These are phyloP conservation scores for Agaricales sp. DNA, from an alignment of 1,284 basidiomycete species.

Conservation along the genomic window DNA sequence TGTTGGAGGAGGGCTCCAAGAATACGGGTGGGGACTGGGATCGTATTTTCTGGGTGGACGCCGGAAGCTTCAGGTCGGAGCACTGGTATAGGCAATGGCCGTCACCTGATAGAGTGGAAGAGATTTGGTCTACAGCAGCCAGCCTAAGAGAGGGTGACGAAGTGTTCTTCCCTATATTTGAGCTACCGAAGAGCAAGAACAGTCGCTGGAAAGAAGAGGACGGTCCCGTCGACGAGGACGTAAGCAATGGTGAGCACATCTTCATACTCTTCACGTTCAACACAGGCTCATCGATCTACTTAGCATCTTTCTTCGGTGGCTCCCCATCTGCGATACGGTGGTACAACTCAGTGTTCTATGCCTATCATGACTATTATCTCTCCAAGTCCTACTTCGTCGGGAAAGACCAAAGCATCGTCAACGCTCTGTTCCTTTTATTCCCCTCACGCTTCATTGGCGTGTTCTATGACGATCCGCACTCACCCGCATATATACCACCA, in stretches of 20 bases:
- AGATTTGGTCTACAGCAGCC: constrained; percentile 23
- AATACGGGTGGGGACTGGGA: constrained; percentile 25
- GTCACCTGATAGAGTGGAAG: constrained; percentile 24
- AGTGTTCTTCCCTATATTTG: constrained; percentile 33
- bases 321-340: constrained; percentile 27
- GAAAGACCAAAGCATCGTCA: constrained; percentile 43
- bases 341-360: constrained; percentile 34
- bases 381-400: constrained; percentile 32
- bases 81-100: constrained; percentile 37
- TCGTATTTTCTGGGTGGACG: constrained; percentile 45
- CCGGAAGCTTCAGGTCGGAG: constrained; percentile 32
- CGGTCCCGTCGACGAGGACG: constrained; percentile 37
- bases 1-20: constrained; percentile 29
- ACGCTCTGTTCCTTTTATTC: constrained; percentile 35
- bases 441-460: constrained; percentile 33
- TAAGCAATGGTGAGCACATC: constrained; percentile 33
- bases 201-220: constrained; percentile 29
- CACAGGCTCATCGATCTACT: background rate
- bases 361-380: constrained; percentile 38
- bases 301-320: constrained; percentile 49
- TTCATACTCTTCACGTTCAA: background rate
- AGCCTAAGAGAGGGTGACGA: constrained; percentile 24
- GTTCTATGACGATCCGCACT: constrained; percentile 15
- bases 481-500: background rate
- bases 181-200: constrained; percentile 20